Evolutionary conservation across 306 rosid genomes (phyloP), one percentile per base, ranked within the genome.

Genomic region (Vigna nakashimae): DNA sequence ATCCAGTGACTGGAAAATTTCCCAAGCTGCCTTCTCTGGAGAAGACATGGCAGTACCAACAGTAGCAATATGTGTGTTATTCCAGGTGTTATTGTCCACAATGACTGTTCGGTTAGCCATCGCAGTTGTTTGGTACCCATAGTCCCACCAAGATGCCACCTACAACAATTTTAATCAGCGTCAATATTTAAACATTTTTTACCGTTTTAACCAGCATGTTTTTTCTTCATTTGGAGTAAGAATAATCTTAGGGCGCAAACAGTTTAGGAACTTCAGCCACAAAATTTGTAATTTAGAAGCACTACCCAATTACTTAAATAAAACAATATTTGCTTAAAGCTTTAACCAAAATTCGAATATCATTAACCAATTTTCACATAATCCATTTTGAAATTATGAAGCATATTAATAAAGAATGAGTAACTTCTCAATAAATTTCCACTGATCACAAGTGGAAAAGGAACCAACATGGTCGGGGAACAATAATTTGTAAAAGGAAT

Each of bases 81-180:
- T 96, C 99, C 99, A 96, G 70, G 99, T 96, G 78, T 96, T 96
- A 71, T 96, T 96, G 89, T 96, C 99, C 69, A 96, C 99, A 72
- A 96, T 96, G 85, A 96, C 99, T 38, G 99, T 96, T 34, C 99
- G 97, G 71, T 96, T 96, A 71, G 99, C 99, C 99, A 96, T 96
- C 64, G 99, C 99, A 80, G 99, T 96, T 63, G 99, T 96, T 89
- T 96, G 99, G 82, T 96, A 96, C 50, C 99, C 99, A 80, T 96
- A 96, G 71, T 96, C 99, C 99, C 99, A 96, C 99, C 99, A 96
- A 66, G 99, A 96, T 6, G 99, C 99, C 87, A 96, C 99, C 99
- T 96, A 79, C 66, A 84, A 83, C 56, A 79, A 65, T 57, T 55
- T 73, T 77, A 65, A 73, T 53, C 55, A 66, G 75, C 65, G 48